Conservation (phyloP, 306 rosid species). For the Gynostemma pentaphyllum region DNA sequence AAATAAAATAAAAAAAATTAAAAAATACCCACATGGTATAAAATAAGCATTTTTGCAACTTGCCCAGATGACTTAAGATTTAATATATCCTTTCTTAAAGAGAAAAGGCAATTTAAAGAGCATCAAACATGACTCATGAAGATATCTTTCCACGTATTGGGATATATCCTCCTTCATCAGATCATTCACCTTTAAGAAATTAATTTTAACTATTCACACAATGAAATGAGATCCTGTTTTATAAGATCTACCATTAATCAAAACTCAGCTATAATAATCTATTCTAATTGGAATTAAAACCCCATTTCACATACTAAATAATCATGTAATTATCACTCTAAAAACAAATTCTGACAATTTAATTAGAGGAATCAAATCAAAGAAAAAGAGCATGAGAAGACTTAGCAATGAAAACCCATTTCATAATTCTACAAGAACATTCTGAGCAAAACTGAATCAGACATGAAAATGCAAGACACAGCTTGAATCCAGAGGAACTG, state of each 20-base stretch:
- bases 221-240: neutral
- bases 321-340: neutral
- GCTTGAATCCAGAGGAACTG: slow-evolving; percentile 5
- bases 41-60: neutral
- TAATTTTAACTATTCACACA: slow-evolving; percentile 5
- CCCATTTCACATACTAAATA: neutral
- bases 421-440: slow-evolving; percentile 3
- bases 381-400: neutral
- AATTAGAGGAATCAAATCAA: neutral
- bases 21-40: neutral
- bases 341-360: neutral
- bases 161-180: slow-evolving; percentile 2
- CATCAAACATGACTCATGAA: slow-evolving; percentile 4
- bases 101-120: slow-evolving; percentile 2
- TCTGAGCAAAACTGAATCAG: slow-evolving; percentile 14
- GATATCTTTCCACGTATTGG: slow-evolving; percentile 9
- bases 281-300: neutral
- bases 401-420: neutral
- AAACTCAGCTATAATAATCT: neutral
- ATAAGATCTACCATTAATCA: slow-evolving; percentile 2
- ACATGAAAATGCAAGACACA: neutral
- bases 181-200: neutral
- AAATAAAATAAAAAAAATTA: too few relatives aligned
- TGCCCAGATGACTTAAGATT: neutral
- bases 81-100: neutral